phyloP scores from a whole-genome alignment of 2,329 filamentous ascomycete species.

The Colletotrichum euphorbiae region DNA sequence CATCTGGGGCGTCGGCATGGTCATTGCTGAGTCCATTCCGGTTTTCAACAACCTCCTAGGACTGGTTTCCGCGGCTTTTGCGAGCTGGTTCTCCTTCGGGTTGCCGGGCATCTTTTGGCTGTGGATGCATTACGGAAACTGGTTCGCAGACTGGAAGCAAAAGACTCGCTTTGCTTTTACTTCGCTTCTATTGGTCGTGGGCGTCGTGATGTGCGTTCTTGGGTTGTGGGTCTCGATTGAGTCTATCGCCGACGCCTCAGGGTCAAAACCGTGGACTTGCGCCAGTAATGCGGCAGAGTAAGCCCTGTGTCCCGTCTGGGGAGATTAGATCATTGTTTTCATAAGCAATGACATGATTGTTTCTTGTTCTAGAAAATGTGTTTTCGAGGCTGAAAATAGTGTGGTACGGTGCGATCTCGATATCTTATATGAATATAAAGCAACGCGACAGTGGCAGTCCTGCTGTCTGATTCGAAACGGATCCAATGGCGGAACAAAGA shows the following conservation, averaged over 20 bases:
- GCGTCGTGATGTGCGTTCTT: conserved; percentile 51
- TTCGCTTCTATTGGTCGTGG: conserved; percentile 47
- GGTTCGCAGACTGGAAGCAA: conserved; percentile 50
- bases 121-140: conserved; percentile 58
- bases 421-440: too few relatives aligned
- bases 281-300: conserved; percentile 44
- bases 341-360: too few relatives aligned
- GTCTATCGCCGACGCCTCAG: conserved; percentile 47
- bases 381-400: too few relatives aligned
- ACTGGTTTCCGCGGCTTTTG: conserved; percentile 73
- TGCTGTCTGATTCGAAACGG: too few relatives aligned
- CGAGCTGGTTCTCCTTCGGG: conserved; percentile 73
- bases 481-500: too few relatives aligned
- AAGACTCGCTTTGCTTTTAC: conserved; percentile 48
- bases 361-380: too few relatives aligned
- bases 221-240: conserved; percentile 55
- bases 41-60: conserved; percentile 75
- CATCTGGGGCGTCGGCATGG: conserved; percentile 71
- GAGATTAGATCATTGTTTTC: background rate
- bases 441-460: too few relatives aligned
- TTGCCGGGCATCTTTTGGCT: conserved; percentile 61
- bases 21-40: conserved; percentile 77
- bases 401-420: too few relatives aligned
- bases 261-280: conserved; percentile 51
- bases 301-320: background rate